Evolutionary conservation across 148 eudicot species (phyloP), one percentile per base, ranked within the genome.

Genomic region (Nyssa sinensis): DNA sequence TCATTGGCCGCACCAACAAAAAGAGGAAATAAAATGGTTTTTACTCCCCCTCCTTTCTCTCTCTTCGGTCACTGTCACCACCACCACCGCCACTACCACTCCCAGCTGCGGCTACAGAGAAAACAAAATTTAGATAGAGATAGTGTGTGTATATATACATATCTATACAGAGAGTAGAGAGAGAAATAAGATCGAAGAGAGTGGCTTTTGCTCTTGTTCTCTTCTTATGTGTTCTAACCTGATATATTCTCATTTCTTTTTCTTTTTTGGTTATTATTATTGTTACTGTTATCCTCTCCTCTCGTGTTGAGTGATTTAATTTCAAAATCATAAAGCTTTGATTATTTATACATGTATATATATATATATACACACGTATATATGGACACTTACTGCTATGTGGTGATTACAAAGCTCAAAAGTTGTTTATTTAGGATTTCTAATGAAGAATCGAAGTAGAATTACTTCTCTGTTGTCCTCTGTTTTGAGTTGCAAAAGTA

Each of bases 81-180:
- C 60, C 72, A 31, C 59, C 44, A 57, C 64, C 62, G 3, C 63
- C 41, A 57, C 73, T 33, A 32, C 25, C 67, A 16, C 73, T 55
- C 39, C 24, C 58, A n/a, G 6, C 24, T n/a, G 24, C 1, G 21
- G 5, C 59, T 21, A 55, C 24, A 55, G 59, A 55, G 25, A 17
- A 1, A 49, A 49, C 57, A 49, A 49, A 49, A 49, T 49, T 49
- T 49, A 13, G 2, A 12, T 11, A 17, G 57, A 14, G 8, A 55
- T 1, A 55, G 5, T 53, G 17, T 21, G 3, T 53, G 23, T 53
- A 0, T 21, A 53, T 53, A 53, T 53, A 53, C 23, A 27, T 21
- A 17, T 57, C 25, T 72, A 28, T 23, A 58, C 7, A 61, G 19
- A 68, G 25, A 68, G n/a, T 3, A 53, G 6, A 31, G 30, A 70